Conservation (phyloP, 148 eudicot genomes). For the Cornus florida region DNA sequence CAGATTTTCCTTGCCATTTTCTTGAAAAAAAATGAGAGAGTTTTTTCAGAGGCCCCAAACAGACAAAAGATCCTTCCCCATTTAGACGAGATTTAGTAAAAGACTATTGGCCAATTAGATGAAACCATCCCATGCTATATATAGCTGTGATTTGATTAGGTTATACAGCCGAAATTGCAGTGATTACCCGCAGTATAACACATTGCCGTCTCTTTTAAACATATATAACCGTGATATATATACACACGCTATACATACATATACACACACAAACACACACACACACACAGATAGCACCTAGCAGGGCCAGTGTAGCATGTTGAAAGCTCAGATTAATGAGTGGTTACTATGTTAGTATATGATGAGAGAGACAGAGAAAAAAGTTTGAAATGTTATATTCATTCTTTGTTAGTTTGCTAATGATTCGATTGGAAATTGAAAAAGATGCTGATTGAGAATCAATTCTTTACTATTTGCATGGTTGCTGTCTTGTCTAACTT, state of each 20-base stretch:
- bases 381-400: conserved; percentile 10
- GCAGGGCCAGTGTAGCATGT: no score
- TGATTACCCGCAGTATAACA: conserved; percentile 19
- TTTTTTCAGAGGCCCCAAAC: conserved; percentile 20
- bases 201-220: conserved; percentile 23
- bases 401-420: conserved; percentile 13
- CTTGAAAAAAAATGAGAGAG: conserved; percentile 6
- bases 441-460: conserved; percentile 11
- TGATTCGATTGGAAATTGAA: background rate
- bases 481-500: conserved; percentile 5
- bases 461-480: background rate
- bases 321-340: background rate
- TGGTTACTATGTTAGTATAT: conserved; percentile 19
- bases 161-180: conserved; percentile 36
- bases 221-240: background rate
- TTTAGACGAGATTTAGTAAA: conserved; percentile 42
- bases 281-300: no score
- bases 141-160: conserved; percentile 21
- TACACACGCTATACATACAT: no score
- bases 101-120: conserved; percentile 44
- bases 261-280: no score
- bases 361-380: conserved; percentile 24
- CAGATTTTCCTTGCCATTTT: conserved; percentile 28
- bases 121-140: conserved; percentile 23
- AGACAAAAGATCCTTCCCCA: conserved; percentile 47